These are phyloP conservation scores for Pseudogymnoascus sp. DNA, from an alignment of 2,329 filamentous ascomycete genomes.

Conservation along the genomic window DNA sequence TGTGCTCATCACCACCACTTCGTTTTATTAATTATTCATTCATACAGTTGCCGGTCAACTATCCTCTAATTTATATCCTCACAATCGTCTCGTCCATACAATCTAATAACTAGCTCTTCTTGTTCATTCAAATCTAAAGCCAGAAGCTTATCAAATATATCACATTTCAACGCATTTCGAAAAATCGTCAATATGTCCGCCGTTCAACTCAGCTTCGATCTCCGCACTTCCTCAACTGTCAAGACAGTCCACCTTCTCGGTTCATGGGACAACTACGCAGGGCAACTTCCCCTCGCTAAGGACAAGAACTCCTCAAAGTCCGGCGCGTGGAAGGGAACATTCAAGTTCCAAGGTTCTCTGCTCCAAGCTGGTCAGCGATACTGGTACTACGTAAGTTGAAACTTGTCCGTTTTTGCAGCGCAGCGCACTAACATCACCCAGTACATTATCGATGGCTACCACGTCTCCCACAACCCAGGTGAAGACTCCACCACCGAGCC, in stretches of 20 bases:
- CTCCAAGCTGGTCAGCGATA: slow-evolving; percentile 86
- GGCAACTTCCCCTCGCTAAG: slow-evolving; percentile 89
- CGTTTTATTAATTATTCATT: slow-evolving; percentile 26
- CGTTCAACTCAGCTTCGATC: slow-evolving; percentile 89
- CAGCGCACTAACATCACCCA: slow-evolving; percentile 14
- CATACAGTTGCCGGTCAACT: slow-evolving; percentile 45
- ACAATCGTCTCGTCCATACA: slow-evolving; percentile 34
- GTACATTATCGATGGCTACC: slow-evolving; percentile 99
- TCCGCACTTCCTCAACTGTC: slow-evolving; percentile 91
- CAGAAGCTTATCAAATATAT: slow-evolving; percentile 29
- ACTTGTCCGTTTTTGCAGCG: not conserved
- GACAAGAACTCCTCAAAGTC: slow-evolving; percentile 76
- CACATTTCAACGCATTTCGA: slow-evolving; percentile 24
- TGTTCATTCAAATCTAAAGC: slow-evolving; percentile 32
- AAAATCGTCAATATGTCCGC: slow-evolving; percentile 60
- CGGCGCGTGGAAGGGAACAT: slow-evolving; percentile 90
- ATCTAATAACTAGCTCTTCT: slow-evolving; percentile 29
- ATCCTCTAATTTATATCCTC: slow-evolving; percentile 44
- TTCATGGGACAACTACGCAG: slow-evolving; percentile 95
- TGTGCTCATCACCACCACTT: slow-evolving; percentile 43
- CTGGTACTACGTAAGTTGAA: slow-evolving; percentile 79
- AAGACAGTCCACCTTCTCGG: slow-evolving; percentile 96
- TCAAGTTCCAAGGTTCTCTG: slow-evolving; percentile 84
- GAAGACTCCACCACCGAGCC: slow-evolving; percentile 85
- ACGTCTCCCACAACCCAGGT: slow-evolving; percentile 92